Evolutionary conservation across 2,329 filamentous ascomycete genomes (phyloP), one percentile per base, ranked within the genome.

Genomic region (Neofusicoccum ribis): DNA sequence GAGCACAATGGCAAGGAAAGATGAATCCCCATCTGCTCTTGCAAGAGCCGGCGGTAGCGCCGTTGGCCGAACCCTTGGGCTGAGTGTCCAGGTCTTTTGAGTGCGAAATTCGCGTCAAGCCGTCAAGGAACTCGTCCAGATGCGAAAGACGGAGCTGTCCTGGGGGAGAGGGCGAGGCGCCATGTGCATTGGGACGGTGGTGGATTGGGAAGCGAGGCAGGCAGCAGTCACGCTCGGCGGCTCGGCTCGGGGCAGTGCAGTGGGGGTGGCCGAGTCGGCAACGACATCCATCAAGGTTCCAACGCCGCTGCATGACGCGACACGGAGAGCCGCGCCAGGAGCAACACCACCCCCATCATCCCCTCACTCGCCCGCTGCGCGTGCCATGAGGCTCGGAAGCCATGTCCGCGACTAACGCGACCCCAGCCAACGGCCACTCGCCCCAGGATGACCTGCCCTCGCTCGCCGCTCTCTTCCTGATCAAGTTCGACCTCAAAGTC

Each of bases 401-500:
- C 63, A 65, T 65, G 63, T 65, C 62, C 62, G 62, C 63, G 54
- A 43, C 63, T 60, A 54, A 65, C 39, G 63, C 54, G 52, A 52
- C 15, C 31, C 27, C 31, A n/a, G 27, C 58, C 9, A 64, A 64
- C 34, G 51, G 51, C 62, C 41, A 64, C 23, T n/a, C 63, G 43
- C 34, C 63, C 9, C 9, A 50, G 3, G 52, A 39, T 12, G 52
- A 65, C 20, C 44, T 65, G 31, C 82, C 82, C 23, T 73, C 76
- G 62, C 87, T 94, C 73, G 89, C 90, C 44, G 92, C 92, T 37
- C 84, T 96, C 41, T 97, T 96, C 78, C 84, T 96, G 68, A 94
- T 96, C 78, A 88, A 91, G 74, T 97, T 97, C 80, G 93, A 97
- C 79, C 90, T 94, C 80, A 95, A 93, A 78, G 90, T 92, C 72